A percentile compares a stretch with the other conserved stretches of the same genome.
Conservation (phyloP, 805 yeast genomes). For the Metschnikowia sp. region DNA sequence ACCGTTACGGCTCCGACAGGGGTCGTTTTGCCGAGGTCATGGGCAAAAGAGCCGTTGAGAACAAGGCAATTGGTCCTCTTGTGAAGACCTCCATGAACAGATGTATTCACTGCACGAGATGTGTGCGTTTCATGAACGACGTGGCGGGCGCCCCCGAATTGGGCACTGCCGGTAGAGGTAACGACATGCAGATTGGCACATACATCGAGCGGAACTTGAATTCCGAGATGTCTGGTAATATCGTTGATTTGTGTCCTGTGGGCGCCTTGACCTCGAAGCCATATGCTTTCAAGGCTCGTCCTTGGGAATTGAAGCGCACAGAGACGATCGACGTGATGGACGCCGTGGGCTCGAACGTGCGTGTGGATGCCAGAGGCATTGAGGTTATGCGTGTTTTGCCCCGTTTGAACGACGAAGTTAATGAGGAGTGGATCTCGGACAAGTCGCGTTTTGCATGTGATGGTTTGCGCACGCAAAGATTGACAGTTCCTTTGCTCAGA, state of each 20-base stretch:
- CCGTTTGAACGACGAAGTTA: conserved; percentile 78
- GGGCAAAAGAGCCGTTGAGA: conserved; percentile 88
- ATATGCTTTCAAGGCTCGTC: conserved; percentile 87
- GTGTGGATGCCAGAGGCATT: conserved; percentile 84
- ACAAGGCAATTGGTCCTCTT: conserved; percentile 85
- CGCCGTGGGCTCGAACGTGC: conserved; percentile 75
- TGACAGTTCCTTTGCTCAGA: conserved; percentile 76
- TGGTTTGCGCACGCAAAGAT: conserved; percentile 81
- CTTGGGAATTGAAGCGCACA: conserved; percentile 89
- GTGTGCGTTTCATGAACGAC: conserved; percentile 86
- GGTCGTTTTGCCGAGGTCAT: conserved; percentile 78
- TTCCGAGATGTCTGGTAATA: conserved; percentile 82
- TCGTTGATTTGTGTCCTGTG: conserved; percentile 85
- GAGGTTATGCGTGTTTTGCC: conserved; percentile 87
- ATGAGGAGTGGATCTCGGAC: conserved; percentile 91
- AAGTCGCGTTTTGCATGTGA: conserved; percentile 83
- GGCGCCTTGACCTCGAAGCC: conserved; percentile 91
- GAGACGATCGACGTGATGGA: conserved; percentile 83
- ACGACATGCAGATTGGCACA: conserved; percentile 89
- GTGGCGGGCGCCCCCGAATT: conserved; percentile 92
- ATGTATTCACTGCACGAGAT: conserved; percentile 89
- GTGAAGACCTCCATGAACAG: conserved; percentile 90
- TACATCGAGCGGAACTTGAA: conserved; percentile 81
- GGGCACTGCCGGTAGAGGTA: conserved; percentile 87
- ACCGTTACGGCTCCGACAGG: conserved; percentile 80